phyloP scores from a whole-genome alignment of 2,329 filamentous ascomycete species.

The Pyricularia grisea region DNA sequence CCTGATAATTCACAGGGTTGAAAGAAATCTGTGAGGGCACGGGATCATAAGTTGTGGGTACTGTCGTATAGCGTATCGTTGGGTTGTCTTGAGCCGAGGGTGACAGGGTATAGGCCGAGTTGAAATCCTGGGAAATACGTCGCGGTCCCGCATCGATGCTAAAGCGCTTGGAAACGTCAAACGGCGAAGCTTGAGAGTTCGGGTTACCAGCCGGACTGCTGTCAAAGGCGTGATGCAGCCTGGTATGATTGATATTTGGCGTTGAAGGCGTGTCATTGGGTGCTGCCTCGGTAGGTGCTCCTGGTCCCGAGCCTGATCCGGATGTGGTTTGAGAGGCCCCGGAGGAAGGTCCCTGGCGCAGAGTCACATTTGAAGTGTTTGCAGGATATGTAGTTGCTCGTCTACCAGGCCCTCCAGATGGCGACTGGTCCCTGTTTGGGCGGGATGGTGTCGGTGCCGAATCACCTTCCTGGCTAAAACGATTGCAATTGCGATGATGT shows the following conservation, averaged over 20 bases:
- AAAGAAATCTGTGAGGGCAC: background rate
- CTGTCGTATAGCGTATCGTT: background rate
- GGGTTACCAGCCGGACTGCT: background rate
- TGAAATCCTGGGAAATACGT: background rate
- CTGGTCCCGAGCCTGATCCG: slow-evolving; percentile 7
- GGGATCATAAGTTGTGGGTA: background rate
- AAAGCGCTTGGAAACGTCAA: background rate
- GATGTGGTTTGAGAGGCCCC: slow-evolving; percentile 5
- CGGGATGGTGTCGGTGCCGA: background rate
- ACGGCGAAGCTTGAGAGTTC: background rate
- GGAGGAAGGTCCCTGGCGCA: background rate
- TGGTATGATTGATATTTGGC: background rate
- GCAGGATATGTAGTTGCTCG: background rate
- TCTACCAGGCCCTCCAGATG: background rate
- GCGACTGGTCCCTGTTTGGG: background rate
- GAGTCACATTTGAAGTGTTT: background rate
- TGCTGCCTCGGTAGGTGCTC: slow-evolving; percentile 11
- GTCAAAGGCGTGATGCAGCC: background rate
- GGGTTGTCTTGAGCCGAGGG: background rate
- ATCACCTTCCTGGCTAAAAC: background rate
- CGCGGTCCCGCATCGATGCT: background rate
- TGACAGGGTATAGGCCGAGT: background rate
- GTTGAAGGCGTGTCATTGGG: slow-evolving; percentile 12
- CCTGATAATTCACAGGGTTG: background rate
- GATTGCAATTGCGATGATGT: background rate